Percentiles rank a stretch among this genome's conserved stretches.
Evolutionary conservation across 352 stramenopile species (phyloP).

Genomic region (Pythium insidiosum): DNA sequence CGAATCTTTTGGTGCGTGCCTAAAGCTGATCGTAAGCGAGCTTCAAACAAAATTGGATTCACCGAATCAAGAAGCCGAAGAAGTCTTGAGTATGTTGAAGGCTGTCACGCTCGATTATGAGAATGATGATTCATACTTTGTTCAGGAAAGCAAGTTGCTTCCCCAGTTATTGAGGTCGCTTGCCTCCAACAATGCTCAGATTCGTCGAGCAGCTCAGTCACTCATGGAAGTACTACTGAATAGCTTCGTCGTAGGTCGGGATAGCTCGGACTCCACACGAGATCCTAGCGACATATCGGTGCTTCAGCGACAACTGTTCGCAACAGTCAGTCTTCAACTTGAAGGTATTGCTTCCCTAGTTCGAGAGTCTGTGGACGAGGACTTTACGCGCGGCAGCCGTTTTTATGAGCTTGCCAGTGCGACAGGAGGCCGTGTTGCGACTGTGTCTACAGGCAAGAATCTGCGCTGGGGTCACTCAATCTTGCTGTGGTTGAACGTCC

Average conservation of each 20-base stretch:
- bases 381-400: no score
- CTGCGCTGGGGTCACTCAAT: conserved; percentile 72
- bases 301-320: conserved; percentile 68
- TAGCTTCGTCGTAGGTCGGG: no score
- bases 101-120: conserved; percentile 62
- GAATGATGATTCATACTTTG: conserved; percentile 61
- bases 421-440: conserved; percentile 29
- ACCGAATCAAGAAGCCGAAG: conserved; percentile 15
- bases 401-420: conserved; percentile 32
- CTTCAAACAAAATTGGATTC: background rate
- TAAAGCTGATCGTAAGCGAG: conserved; percentile 21
- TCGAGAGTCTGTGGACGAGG: no score
- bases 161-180: conserved; percentile 44
- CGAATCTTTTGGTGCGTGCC: conserved; percentile 34
- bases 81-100: conserved; percentile 33
- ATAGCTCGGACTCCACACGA: no score
- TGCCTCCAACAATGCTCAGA: conserved; percentile 25
- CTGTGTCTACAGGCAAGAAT: conserved; percentile 16
- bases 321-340: conserved; percentile 56
- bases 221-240: conserved; percentile 21
- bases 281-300: no score
- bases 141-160: conserved; percentile 57
- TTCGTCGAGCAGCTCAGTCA: conserved; percentile 46
- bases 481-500: conserved; percentile 65
- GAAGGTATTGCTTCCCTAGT: conserved; percentile 31